A percentile compares a stretch with the other conserved stretches of the same genome.
Conservation (phyloP, 805 yeast genomes). For the Maudiozyma barnettii region DNA sequence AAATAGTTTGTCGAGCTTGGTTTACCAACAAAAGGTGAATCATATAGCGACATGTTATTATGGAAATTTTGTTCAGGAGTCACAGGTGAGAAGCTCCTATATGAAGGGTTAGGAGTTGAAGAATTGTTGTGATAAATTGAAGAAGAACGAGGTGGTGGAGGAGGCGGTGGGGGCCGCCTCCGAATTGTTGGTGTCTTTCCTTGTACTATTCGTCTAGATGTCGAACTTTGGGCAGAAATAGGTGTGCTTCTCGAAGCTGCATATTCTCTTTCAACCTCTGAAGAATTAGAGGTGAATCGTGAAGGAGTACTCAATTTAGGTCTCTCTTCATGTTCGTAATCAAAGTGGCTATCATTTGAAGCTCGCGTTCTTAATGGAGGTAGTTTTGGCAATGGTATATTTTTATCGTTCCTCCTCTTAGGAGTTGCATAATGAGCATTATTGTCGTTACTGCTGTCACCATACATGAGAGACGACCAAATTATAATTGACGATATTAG, state of each 20-base stretch:
- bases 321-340: neutral
- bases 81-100: no score
- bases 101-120: neutral
- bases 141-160: constrained; percentile 6
- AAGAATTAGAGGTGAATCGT: neutral
- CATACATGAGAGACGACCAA: neutral
- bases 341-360: constrained; percentile 10
- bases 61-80: neutral
- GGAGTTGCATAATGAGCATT: neutral
- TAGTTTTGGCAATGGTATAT: constrained; percentile 16
- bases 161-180: constrained; percentile 19
- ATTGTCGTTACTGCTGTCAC: neutral
- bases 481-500: no score
- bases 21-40: neutral
- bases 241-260: neutral
- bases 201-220: neutral
- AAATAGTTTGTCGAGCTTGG: neutral
- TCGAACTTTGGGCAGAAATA: neutral
- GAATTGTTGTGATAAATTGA: neutral
- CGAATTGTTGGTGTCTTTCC: neutral
- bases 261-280: neutral
- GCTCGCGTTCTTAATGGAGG: constrained; percentile 24
- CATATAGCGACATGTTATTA: neutral
- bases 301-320: neutral
- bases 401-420: neutral